Evolutionary conservation across 352 stramenopile species (phyloP).

Genomic region (Phytophthora citricola): DNA sequence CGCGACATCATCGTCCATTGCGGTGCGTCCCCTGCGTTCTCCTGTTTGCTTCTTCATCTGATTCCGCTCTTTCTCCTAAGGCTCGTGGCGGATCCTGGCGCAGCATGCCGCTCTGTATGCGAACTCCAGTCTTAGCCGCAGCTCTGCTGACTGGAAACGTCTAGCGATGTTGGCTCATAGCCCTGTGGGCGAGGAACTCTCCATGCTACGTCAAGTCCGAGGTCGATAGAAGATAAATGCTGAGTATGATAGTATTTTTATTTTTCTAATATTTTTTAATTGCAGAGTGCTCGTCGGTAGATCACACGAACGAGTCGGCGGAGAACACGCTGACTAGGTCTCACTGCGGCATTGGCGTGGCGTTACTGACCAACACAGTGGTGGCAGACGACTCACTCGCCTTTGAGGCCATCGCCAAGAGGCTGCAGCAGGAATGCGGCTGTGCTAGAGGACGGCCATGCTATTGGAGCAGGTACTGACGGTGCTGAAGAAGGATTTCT

Average conservation of each 20-base stretch:
- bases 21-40: slow-evolving; percentile 6
- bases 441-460: slow-evolving; percentile 67
- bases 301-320: slow-evolving; percentile 55
- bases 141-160: slow-evolving; percentile 41
- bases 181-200: slow-evolving; percentile 28
- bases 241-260: not conserved
- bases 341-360: slow-evolving; percentile 47
- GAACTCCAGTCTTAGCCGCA: not conserved
- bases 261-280: not conserved
- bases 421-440: slow-evolving; percentile 69
- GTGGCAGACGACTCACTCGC: slow-evolving; percentile 37
- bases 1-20: slow-evolving; percentile 27
- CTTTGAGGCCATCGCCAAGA: slow-evolving; percentile 50
- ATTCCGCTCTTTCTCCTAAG: slow-evolving; percentile 26
- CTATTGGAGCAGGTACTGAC: slow-evolving; percentile 83
- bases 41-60: not conserved
- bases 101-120: slow-evolving; percentile 20
- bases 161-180: slow-evolving; percentile 31
- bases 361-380: slow-evolving; percentile 36
- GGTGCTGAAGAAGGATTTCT: not conserved
- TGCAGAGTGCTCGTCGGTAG: slow-evolving; percentile 57
- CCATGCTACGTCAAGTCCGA: slow-evolving; percentile 46
- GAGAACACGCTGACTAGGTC: slow-evolving; percentile 58
- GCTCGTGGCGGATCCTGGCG: slow-evolving; percentile 41
- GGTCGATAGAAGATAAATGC: slow-evolving; percentile 22